Evolutionary conservation across 2,329 filamentous ascomycete genomes (phyloP).

Genomic region (Aciculosporium take): DNA sequence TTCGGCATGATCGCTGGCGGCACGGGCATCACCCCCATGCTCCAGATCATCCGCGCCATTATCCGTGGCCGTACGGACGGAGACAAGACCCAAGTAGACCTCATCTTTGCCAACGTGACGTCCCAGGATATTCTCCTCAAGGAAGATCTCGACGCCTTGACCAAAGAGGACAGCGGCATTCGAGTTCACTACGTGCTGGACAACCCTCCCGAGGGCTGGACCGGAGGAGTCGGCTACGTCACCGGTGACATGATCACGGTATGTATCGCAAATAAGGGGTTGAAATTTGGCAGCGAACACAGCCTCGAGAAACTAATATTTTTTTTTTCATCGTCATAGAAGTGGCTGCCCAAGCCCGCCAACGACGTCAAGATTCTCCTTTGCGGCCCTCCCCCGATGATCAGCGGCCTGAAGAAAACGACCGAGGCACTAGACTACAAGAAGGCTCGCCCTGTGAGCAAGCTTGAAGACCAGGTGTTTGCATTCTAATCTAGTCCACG

Average conservation of each 20-base stretch:
- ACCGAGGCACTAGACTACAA: slow-evolving; percentile 78
- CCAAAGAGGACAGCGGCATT: slow-evolving; percentile 64
- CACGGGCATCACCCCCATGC: slow-evolving; percentile 96
- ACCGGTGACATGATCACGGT: slow-evolving; percentile 92
- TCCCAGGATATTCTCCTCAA: slow-evolving; percentile 81
- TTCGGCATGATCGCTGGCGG: slow-evolving; percentile 98
- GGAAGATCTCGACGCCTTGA: slow-evolving; percentile 76
- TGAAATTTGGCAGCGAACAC: neutral
- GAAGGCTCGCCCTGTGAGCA: slow-evolving; percentile 90
- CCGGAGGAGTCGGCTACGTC: slow-evolving; percentile 85
- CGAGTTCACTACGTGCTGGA: slow-evolving; percentile 91
- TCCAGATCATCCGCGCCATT: slow-evolving; percentile 88
- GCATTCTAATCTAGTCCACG: slow-evolving; percentile 46
- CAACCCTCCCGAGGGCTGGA: slow-evolving; percentile 86
- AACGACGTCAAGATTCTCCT: slow-evolving; percentile 84
- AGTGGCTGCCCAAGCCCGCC: slow-evolving; percentile 69
- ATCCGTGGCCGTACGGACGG: slow-evolving; percentile 64
- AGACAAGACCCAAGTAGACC: slow-evolving; percentile 77
- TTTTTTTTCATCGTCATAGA: slow-evolving; percentile 19
- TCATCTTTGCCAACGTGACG: slow-evolving; percentile 96
- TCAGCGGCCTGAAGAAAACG: slow-evolving; percentile 92
- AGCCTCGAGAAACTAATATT: neutral
- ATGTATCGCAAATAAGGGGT: slow-evolving; percentile 12
- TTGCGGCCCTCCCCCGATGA: slow-evolving; percentile 93
- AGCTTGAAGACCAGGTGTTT: slow-evolving; percentile 96